Base-by-base conservation (phyloP, 441 rosid species). In the Pelargonium australe region DNA sequence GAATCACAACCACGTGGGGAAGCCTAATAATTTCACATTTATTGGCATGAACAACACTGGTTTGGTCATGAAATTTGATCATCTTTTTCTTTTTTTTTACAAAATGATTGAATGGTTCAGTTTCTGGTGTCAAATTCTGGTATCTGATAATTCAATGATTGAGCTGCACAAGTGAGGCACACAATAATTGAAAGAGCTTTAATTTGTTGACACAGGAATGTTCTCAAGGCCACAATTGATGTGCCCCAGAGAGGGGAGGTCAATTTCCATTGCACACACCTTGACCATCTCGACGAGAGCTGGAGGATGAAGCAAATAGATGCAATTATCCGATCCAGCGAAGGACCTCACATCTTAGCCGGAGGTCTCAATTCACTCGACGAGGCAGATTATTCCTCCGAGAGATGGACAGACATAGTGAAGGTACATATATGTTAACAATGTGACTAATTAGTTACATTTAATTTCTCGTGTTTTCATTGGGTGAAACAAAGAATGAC, bases 231-330 rank as follows among this genome's bases (percentile, higher is more conserved):
- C 45, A 91, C 91, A 5, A 78, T 93, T 73, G 80, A 81, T 62
- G 86, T 88, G 64, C 98, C 98, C 43, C 73, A 89, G 90, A 89
- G 87, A 20, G 96, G 96, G 76, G 96, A 93, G 72, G 79, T 93
- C 61, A 85, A 85, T 63, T 82, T 93, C 47, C 84, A 84, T 74
- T 89, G 95, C 80, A 93, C 98, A 0, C 97, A 93, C 68, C 87
- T 93, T 5, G 98, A 90, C 70, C 98, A 93, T 84, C 75, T 93
- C 69, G 84, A 93, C 74, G 98, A 93, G 75, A 81, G 81, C 20
- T 93, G 98, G 98, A 75, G 96, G 75, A 84, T 90, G 96, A 88
- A 83, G 76, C 98, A 92, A 77, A 84, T 92, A 5, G 79, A 73
- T 47, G 85, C 96, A 13, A 85, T 92, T 51, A 84, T 80, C n/a